These are phyloP conservation scores for Parsonsia alboflavescens DNA, from an alignment of 257 asterid species.

Conservation along the genomic window DNA sequence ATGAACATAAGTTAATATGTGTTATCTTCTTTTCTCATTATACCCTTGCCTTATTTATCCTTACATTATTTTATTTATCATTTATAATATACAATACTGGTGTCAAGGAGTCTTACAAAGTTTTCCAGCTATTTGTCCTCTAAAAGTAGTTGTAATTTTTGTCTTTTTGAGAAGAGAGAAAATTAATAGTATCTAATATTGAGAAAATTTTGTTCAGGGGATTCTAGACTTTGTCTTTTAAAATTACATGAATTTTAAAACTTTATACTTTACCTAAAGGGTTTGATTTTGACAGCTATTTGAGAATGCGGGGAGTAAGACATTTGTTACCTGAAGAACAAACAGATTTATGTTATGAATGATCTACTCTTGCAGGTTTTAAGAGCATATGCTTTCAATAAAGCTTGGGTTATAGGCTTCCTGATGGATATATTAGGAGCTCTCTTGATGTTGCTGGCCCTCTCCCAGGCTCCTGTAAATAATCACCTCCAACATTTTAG, in stretches of 20 bases:
- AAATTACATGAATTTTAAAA: too few species aligned
- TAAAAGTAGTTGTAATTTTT: too few species aligned
- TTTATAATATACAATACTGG: too few species aligned
- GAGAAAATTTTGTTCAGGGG: neutral
- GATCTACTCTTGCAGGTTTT: conserved; percentile 53
- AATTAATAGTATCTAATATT: too few species aligned
- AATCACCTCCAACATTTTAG: conserved; percentile 9
- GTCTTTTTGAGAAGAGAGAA: neutral
- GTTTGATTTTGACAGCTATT: neutral
- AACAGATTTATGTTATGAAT: neutral
- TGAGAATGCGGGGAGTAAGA: neutral
- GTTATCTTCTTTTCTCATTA: too few species aligned
- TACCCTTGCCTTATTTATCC: neutral
- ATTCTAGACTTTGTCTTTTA: neutral
- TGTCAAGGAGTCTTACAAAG: too few species aligned
- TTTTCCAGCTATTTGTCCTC: too few species aligned
- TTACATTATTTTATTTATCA: too few species aligned
- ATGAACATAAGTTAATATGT: neutral
- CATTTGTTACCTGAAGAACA: neutral
- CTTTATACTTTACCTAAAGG: neutral
- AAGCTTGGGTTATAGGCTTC: conserved; percentile 77
- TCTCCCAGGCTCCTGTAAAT: conserved; percentile 92
- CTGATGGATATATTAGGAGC: conserved; percentile 97
- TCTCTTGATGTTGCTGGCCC: conserved; percentile 81
- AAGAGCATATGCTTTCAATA: conserved; percentile 86